Percentiles rank a stretch among this genome's conserved stretches.
phyloP scores from a whole-genome alignment of 176 grass and related monocot species.

The Calamus simplicifolius region DNA sequence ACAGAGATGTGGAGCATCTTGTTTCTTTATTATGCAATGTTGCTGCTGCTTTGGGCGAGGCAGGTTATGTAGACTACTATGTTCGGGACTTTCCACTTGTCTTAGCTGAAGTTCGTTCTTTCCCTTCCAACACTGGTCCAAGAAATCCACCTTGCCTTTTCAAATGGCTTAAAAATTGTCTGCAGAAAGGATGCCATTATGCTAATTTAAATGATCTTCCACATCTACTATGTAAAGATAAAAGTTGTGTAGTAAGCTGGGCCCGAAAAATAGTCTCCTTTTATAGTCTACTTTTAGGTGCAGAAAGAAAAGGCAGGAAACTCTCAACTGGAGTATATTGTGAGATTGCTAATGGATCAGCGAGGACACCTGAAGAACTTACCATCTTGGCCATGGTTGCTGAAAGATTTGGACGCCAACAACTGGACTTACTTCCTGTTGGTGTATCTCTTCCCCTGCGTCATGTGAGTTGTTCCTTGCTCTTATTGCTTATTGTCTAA shows the following conservation, averaged over 20 bases:
- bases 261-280: conserved; percentile 80
- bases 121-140: conserved; percentile 29
- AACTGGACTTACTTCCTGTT: conserved; percentile 80
- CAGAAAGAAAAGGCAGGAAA: conserved; percentile 60
- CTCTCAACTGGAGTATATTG: conserved; percentile 87
- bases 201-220: conserved; percentile 61
- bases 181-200: conserved; percentile 35
- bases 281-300: conserved; percentile 84
- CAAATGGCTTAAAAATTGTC: conserved; percentile 71
- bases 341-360: conserved; percentile 83
- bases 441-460: conserved; percentile 84
- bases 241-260: conserved; percentile 63
- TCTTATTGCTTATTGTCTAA: background rate
- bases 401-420: conserved; percentile 79
- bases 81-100: conserved; percentile 71
- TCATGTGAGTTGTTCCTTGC: conserved; percentile 45
- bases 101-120: conserved; percentile 43
- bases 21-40: conserved; percentile 58
- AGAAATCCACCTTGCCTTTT: conserved; percentile 66
- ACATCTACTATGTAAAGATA: conserved; percentile 52
- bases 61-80: conserved; percentile 72
- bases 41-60: conserved; percentile 64
- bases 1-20: conserved; percentile 69
- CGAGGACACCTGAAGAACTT: conserved; percentile 62
- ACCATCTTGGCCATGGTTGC: conserved; percentile 84